Evolutionary conservation across 192 early-diverging fungal genomes (phyloP).

Genomic region (Gigaspora rosea): DNA sequence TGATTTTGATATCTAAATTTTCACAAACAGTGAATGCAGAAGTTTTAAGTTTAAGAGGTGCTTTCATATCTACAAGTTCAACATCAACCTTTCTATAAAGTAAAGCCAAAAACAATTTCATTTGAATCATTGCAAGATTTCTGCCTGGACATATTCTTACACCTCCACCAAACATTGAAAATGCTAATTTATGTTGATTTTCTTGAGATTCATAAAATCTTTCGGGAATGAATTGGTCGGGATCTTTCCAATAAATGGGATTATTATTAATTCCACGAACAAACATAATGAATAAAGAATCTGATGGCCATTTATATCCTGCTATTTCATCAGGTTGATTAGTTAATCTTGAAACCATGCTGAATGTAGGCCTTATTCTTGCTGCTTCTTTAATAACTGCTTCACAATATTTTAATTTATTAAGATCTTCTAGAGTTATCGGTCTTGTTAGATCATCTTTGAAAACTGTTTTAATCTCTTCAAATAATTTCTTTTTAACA

Average conservation of each 20-base stretch:
- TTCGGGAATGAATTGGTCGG: neutral
- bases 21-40: neutral
- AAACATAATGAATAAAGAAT: neutral
- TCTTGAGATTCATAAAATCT: neutral
- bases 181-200: neutral
- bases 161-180: too few relatives aligned
- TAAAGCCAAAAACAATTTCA: too few relatives aligned
- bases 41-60: too few relatives aligned
- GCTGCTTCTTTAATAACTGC: conserved; percentile 6
- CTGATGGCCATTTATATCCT: neutral
- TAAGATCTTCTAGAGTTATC: neutral
- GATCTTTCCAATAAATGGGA: neutral
- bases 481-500: conserved; percentile 11
- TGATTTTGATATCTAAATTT: too few relatives aligned
- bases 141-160: too few relatives aligned
- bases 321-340: neutral
- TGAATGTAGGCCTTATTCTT: neutral
- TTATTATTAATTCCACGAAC: neutral
- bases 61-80: too few relatives aligned
- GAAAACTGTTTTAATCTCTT: neutral
- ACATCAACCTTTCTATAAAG: too few relatives aligned
- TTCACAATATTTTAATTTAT: neutral
- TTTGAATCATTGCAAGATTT: too few relatives aligned
- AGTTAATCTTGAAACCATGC: neutral
- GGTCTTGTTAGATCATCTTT: neutral